Conservation (phyloP, 1,139 yeast species). For the Tardiomyces digboiensis region DNA sequence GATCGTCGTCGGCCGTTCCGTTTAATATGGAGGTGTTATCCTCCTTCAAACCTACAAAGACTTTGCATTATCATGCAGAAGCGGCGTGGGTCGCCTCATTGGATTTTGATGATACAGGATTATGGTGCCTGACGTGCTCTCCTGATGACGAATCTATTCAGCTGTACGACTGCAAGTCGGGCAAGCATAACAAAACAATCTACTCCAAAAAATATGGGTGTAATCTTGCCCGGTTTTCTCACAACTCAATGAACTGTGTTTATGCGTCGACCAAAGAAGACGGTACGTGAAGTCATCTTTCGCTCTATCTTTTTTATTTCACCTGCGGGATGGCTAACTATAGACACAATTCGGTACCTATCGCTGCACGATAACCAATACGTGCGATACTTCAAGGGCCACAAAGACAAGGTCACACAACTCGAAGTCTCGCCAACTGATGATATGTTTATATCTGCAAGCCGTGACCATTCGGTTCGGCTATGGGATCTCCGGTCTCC, state of each 20-base stretch:
- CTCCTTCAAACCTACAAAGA: background rate
- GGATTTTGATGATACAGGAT: slow-evolving; percentile 83
- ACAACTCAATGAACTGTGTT: slow-evolving; percentile 60
- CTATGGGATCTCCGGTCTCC: slow-evolving; percentile 73
- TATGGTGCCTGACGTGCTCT: slow-evolving; percentile 55
- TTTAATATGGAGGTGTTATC: background rate
- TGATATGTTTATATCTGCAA: slow-evolving; percentile 58
- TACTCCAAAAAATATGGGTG: slow-evolving; percentile 91
- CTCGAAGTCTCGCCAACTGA: slow-evolving; percentile 68
- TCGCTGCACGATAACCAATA: slow-evolving; percentile 73
- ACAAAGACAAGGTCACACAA: slow-evolving; percentile 60
- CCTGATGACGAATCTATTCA: slow-evolving; percentile 81
- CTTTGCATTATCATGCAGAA: background rate
- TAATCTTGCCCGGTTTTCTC: slow-evolving; percentile 79
- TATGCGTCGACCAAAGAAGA: slow-evolving; percentile 81
- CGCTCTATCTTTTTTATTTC: background rate
- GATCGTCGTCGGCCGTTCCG: background rate
- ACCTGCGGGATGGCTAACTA: slow-evolving; percentile 4
- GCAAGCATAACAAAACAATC: slow-evolving; percentile 43
- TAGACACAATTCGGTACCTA: slow-evolving; percentile 43
- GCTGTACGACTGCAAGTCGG: slow-evolving; percentile 67
- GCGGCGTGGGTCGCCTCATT: slow-evolving; percentile 58
- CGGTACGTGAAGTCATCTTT: slow-evolving; percentile 24
- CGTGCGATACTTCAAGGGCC: slow-evolving; percentile 82
- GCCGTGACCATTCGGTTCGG: slow-evolving; percentile 72